Conservation (phyloP, 2,329 filamentous ascomycete genomes). For the Ceratocystis eucalypticola region DNA sequence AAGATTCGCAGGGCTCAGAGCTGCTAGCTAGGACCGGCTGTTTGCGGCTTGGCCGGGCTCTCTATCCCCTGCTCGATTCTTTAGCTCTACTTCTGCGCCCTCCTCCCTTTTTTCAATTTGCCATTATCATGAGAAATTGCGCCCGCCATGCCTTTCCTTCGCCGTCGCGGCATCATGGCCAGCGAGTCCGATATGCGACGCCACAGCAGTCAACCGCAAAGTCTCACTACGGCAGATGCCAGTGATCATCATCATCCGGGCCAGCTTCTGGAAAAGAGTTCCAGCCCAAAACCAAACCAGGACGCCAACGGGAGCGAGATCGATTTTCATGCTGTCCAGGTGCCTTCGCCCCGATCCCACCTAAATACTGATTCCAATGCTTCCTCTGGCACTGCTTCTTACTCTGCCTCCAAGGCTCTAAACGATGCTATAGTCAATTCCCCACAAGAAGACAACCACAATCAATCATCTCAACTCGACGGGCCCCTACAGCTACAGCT, state of each 20-base stretch:
- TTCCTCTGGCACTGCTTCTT: not conserved
- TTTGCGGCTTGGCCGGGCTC: constrained; percentile 13
- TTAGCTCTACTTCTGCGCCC: not conserved
- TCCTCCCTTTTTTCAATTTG: constrained; percentile 16
- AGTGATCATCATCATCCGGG: constrained; percentile 15
- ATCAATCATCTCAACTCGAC: not conserved
- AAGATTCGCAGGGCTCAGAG: not conserved
- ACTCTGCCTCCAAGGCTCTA: not conserved
- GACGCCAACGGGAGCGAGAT: constrained; percentile 3
- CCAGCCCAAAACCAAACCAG: constrained; percentile 13
- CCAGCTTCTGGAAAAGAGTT: constrained; percentile 9
- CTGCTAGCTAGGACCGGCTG: not conserved
- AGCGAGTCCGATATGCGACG: constrained; percentile 47
- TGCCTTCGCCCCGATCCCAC: not conserved
- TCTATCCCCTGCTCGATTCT: constrained; percentile 3
- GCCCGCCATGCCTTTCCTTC: constrained; percentile 45
- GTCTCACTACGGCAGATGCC: constrained; percentile 21
- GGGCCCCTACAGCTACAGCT: not conserved
- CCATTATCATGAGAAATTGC: constrained; percentile 28
- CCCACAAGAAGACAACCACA: not conserved
- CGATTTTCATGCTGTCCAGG: not conserved
- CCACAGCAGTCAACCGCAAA: constrained; percentile 29
- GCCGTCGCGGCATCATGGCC: constrained; percentile 46
- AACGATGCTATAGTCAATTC: not conserved
- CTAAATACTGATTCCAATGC: not conserved